These are phyloP conservation scores for Symbiodinium pilosum DNA, from an alignment of 73 alveolate genomes.

Conservation along the genomic window DNA sequence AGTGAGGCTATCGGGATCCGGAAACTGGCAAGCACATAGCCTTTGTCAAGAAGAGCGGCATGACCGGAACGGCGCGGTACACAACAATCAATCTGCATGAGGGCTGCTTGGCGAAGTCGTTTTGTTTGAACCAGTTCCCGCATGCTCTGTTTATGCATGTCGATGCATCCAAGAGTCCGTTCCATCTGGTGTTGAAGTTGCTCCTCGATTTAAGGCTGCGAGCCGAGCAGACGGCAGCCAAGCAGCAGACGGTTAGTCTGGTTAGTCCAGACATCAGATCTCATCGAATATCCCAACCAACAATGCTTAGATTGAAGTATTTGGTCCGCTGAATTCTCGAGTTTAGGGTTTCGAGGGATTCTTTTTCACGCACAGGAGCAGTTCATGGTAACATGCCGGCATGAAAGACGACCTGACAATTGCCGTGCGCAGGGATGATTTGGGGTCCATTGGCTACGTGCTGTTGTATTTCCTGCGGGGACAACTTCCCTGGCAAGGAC, in stretches of 20 bases:
- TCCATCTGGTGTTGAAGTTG: too few species aligned
- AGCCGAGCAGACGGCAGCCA: constrained; percentile 16
- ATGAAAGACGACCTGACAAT: background rate
- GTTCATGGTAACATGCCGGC: background rate
- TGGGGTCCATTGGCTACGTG: constrained; percentile 96
- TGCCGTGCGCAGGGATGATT: constrained; percentile 95
- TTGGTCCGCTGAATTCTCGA: too few species aligned
- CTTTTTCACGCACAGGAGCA: too few species aligned
- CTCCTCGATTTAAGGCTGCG: constrained; percentile 8
- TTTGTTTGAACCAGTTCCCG: too few species aligned
- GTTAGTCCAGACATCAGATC: too few species aligned
- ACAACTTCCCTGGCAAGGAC: constrained; percentile 49
- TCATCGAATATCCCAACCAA: too few species aligned
- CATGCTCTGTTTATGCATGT: too few species aligned
- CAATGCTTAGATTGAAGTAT: too few species aligned
- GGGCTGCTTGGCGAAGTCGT: constrained; percentile 21
- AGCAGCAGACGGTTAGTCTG: background rate
- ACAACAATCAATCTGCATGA: constrained; percentile 87
- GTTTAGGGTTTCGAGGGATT: too few species aligned
- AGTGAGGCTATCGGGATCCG: background rate
- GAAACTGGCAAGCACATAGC: constrained; percentile 96
- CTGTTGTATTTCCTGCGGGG: constrained; percentile 86
- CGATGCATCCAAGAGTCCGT: too few species aligned
- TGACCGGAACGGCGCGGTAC: constrained; percentile 97
- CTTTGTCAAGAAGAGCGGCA: constrained; percentile 95